Base-by-base conservation (phyloP, 768 basidiomycete species). In the Tylopilus sp. region DNA sequence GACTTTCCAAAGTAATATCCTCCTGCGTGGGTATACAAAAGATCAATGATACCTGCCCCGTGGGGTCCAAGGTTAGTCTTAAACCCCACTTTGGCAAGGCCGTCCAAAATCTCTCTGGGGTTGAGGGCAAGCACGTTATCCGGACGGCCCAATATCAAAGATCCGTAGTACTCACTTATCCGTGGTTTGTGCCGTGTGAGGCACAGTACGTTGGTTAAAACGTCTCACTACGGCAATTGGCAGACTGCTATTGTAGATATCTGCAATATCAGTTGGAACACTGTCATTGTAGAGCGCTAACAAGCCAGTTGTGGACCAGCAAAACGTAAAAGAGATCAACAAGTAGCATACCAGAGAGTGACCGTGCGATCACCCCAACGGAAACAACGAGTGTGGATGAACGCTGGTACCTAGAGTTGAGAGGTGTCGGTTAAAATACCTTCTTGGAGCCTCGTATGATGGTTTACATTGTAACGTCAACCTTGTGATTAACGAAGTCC, bases 71-170 rank as follows among this genome's bases (percentile, higher is more conserved):
- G 50, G 44, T 70, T 68, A 0, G 67, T 68, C 53, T 67, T 66
- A 61, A 77, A 71, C 1, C 75, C 75, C 13, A 60, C 71, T 49
- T 63, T 66, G 11, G 61, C 53, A 20, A 78, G 65, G 25, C 70
- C 72, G 0, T 76, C 70, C 3, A 73, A 56, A 12, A 71, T 50
- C 4, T 63, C 68, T 59, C 73, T 76, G 40, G 7, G n/a, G 28
- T 30, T 8, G 15, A 4, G 21, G n/a, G 40, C 2, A 11, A 40
- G 17, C 26, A 47, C 22, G 30, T 5, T 12, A 40, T 46, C 4
- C 3, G 36, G 20, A 30, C 21, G 6, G 15, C 3, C 18, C 10
- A 3, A 9, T 12, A 6, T 15, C 8, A 30, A 3, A 10, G 10
- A 9, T 11, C n/a, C n/a, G 4, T 20, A 15, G n/a, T 18, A 44